phyloP scores from a whole-genome alignment of 2,329 filamentous ascomycete species.

The Beauveria pseudobassiana region DNA sequence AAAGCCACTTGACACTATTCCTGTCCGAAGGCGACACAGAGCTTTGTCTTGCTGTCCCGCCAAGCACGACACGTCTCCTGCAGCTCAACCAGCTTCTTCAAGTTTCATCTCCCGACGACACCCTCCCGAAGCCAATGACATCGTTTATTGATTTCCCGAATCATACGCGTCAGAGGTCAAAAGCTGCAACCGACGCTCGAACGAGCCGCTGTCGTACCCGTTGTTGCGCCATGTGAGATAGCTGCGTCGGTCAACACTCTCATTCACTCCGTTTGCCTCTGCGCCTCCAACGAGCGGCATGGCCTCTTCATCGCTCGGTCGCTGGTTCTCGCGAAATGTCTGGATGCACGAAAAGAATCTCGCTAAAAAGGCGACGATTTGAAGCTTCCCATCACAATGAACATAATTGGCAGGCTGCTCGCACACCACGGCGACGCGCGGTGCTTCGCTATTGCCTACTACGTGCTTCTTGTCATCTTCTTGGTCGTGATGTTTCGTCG shows the following conservation, averaged over 20 bases:
- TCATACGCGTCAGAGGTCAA: neutral
- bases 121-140: neutral
- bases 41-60: neutral
- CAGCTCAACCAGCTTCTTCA: neutral
- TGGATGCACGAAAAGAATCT: conserved; percentile 48
- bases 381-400: conserved; percentile 16
- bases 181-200: neutral
- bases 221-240: conserved; percentile 2
- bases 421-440: conserved; percentile 42
- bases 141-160: neutral
- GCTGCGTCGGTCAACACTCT: neutral
- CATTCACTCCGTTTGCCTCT: neutral
- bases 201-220: neutral
- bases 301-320: neutral
- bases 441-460: conserved; percentile 44
- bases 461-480: conserved; percentile 37
- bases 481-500: conserved; percentile 54
- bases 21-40: no score
- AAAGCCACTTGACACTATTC: neutral
- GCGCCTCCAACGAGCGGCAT: neutral
- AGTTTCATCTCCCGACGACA: neutral
- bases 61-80: neutral
- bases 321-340: conserved; percentile 27
- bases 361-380: conserved; percentile 54
- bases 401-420: conserved; percentile 33